These are phyloP conservation scores for Purshia tridentata DNA, from an alignment of 306 rosid genomes.

Conservation along the genomic window DNA sequence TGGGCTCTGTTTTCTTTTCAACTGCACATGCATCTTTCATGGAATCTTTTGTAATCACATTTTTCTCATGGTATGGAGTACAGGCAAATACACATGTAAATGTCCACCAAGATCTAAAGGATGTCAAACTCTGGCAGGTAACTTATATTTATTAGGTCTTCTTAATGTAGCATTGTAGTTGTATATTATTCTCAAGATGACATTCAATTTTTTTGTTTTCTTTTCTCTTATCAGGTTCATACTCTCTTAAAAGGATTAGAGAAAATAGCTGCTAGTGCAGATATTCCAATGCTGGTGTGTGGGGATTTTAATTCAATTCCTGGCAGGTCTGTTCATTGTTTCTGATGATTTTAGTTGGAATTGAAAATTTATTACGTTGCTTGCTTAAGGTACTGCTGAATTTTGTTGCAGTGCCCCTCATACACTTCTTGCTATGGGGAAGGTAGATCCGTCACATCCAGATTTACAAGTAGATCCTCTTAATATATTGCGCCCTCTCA, in stretches of 20 bases:
- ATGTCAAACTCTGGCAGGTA: slow-evolving; percentile 99
- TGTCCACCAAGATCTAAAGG: slow-evolving; percentile 77
- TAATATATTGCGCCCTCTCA: slow-evolving; percentile 82
- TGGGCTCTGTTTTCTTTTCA: neutral
- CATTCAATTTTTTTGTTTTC: slow-evolving; percentile 25
- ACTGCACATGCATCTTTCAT: neutral
- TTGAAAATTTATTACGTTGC: slow-evolving; percentile 22
- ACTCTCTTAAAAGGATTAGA: slow-evolving; percentile 96
- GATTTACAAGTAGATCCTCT: slow-evolving; percentile 92
- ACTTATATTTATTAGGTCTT: slow-evolving; percentile 23
- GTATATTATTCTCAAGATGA: neutral
- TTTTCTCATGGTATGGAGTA: slow-evolving; percentile 26
- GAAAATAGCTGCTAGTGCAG: slow-evolving; percentile 91
- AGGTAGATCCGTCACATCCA: slow-evolving; percentile 81
- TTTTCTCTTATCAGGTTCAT: slow-evolving; percentile 61
- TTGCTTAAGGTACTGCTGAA: slow-evolving; percentile 29
- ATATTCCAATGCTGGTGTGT: slow-evolving; percentile 98
- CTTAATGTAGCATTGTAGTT: slow-evolving; percentile 6
- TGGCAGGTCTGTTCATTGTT: slow-evolving; percentile 63
- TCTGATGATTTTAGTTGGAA: neutral
- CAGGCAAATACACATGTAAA: slow-evolving; percentile 95
- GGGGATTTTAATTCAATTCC: slow-evolving; percentile 96
- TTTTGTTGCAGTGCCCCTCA: slow-evolving; percentile 86
- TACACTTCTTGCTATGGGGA: slow-evolving; percentile 89
- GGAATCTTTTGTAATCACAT: slow-evolving; percentile 9